phyloP scores from a whole-genome alignment of 179 eudicot species.

The Pouteria campechiana region DNA sequence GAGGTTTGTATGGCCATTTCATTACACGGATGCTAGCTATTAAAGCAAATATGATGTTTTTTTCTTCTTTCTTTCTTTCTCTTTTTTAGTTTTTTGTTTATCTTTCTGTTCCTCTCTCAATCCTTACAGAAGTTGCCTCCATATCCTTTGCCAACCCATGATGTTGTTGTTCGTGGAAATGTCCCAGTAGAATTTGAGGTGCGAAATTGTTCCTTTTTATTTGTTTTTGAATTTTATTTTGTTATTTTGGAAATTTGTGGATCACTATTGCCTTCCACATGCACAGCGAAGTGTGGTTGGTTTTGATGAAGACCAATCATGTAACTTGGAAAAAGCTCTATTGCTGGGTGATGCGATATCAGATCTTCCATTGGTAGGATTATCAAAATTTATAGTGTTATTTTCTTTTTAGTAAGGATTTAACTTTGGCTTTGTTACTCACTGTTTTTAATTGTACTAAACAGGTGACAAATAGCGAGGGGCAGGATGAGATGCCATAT shows the following conservation, averaged over 20 bases:
- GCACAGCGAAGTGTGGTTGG: constrained; percentile 36
- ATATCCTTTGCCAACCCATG: constrained; percentile 73
- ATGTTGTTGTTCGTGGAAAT: constrained; percentile 44
- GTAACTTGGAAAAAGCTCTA: constrained; percentile 26
- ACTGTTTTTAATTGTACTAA: background rate
- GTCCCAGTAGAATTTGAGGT: constrained; percentile 72
- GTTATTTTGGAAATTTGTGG: background rate
- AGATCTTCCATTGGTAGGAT: constrained; percentile 58
- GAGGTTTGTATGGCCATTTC: constrained; percentile 23
- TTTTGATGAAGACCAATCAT: constrained; percentile 15
- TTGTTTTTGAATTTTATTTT: background rate
- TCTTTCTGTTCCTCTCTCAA: background rate
- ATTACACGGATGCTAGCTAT: too few species aligned
- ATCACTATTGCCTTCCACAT: background rate
- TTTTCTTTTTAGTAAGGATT: too few species aligned
- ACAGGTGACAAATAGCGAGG: constrained; percentile 40
- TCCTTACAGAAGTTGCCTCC: constrained; percentile 72
- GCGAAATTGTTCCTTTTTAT: background rate
- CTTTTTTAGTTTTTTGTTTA: background rate
- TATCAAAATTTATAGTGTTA: too few species aligned
- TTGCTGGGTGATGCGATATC: constrained; percentile 57
- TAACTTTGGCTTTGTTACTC: constrained; percentile 6
- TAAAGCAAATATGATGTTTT: too few species aligned
- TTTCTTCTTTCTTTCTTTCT: background rate
- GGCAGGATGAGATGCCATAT: constrained; percentile 39